Evolutionary conservation across 2,329 filamentous ascomycete species (phyloP), one percentile per base, ranked within the genome.

Genomic region (Alternaria sp.): DNA sequence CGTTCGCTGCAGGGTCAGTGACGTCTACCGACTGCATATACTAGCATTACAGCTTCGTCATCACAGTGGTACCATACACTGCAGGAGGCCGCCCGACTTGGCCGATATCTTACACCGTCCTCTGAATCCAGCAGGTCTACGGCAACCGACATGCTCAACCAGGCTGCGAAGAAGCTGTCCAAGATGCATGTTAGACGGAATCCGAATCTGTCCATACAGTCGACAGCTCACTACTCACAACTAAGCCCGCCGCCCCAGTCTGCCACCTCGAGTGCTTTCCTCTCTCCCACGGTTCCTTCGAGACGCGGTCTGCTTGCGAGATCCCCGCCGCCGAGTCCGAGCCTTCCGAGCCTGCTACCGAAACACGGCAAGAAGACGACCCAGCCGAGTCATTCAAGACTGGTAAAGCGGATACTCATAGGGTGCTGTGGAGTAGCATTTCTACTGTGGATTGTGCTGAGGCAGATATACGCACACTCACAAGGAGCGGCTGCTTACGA

Each of bases 321-420:
- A 78, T 89, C 87, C 25, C 92, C 90, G 25, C 90, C 90, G 5
- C 87, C 87, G 33, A 95, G 90, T 2, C 91, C 90, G 3, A 87
- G 88, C 66, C 86, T 94, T 54, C 92, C 90, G 12, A 89, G 88
- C 14, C 84, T 92, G 57, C 83, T 91, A 37, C 89, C 89, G 14
- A 86, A 89, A 65, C 87, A 88, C 73, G 87, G 89, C 73, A 89
- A 90, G 79, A 86, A 88, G 53, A 83, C 84, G 20, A 81, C 83
- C 46, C 82, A 86, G n/a, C 81, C 87, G 53, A 86, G 86, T 56
- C 72, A 79, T 37, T 69, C 87, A 5, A 87, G 87, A 61, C 84
- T 87, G 60, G 81, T 90, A 15, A 78, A 90, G 63, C 85, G 89
- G 54, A 74, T 86, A 8, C 71, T 89, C 12, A 77, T 88, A 12